A percentile compares a stretch with the other conserved stretches of the same genome.
Evolutionary conservation across 1,139 yeast species (phyloP).

Genomic region (Blastobotrys persicus): DNA sequence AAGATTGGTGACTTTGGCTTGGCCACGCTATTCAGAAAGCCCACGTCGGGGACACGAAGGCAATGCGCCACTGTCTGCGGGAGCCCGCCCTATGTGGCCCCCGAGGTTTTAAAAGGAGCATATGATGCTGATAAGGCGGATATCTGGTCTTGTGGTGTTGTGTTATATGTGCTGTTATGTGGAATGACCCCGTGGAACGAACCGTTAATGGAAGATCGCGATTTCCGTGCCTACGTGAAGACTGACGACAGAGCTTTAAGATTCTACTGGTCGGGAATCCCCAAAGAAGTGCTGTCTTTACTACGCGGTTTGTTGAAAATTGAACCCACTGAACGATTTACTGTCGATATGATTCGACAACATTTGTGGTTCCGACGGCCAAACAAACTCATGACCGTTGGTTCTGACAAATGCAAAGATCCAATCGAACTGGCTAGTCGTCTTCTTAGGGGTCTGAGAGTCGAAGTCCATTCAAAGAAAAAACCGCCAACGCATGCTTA

Average conservation of each 20-base stretch:
- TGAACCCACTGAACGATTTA: conserved; percentile 44
- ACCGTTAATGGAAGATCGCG: conserved; percentile 50
- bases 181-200: conserved; percentile 70
- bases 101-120: conserved; percentile 51
- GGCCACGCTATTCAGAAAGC: conserved; percentile 54
- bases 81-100: conserved; percentile 66
- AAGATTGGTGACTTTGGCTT: conserved; percentile 69
- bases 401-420: conserved; percentile 47
- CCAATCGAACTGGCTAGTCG: conserved; percentile 50
- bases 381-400: conserved; percentile 43
- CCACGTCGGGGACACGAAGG: conserved; percentile 59
- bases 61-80: conserved; percentile 48
- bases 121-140: conserved; percentile 41
- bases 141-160: conserved; percentile 65
- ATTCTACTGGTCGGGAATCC: conserved; percentile 52
- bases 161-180: conserved; percentile 54
- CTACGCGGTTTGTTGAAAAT: conserved; percentile 51
- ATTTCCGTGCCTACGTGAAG: conserved; percentile 44
- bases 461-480: conserved; percentile 24
- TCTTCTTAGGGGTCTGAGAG: conserved; percentile 43
- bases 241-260: conserved; percentile 44
- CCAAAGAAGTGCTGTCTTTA: conserved; percentile 48
- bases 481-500: background rate
- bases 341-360: conserved; percentile 41
- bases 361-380: conserved; percentile 54